Conservation (phyloP, 768 basidiomycete genomes). For the Mycena pura region DNA sequence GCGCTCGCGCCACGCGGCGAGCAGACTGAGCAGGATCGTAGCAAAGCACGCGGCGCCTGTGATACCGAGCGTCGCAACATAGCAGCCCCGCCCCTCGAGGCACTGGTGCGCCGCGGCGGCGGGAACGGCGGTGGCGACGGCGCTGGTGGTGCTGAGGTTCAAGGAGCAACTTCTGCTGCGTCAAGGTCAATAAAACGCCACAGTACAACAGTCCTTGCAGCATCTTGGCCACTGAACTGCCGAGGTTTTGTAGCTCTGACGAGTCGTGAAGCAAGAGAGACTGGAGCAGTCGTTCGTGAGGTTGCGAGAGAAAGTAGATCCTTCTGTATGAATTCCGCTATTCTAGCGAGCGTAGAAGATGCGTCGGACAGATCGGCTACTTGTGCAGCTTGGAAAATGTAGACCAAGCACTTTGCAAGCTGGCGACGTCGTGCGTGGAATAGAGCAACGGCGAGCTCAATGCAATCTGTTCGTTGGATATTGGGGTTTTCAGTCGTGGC, state of each 20-base stretch:
- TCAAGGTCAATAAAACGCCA: too few relatives aligned
- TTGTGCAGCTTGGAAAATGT: constrained; percentile 70
- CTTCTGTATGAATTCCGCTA: constrained; percentile 60
- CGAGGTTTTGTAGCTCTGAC: constrained; percentile 70
- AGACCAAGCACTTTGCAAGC: constrained; percentile 72
- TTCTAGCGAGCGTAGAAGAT: constrained; percentile 55
- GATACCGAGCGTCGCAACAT: constrained; percentile 35
- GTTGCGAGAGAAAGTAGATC: constrained; percentile 55
- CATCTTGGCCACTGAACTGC: constrained; percentile 58
- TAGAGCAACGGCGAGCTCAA: constrained; percentile 71
- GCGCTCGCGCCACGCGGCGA: constrained; percentile 42
- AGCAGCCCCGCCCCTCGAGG: constrained; percentile 41
- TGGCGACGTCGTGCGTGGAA: constrained; percentile 75
- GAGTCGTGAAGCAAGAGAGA: constrained; percentile 59
- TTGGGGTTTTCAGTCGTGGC: constrained; percentile 73
- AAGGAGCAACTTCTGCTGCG: too few relatives aligned
- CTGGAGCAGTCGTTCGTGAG: constrained; percentile 37
- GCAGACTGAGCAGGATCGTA: constrained; percentile 42
- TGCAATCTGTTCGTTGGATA: constrained; percentile 56
- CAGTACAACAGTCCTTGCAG: too few relatives aligned
- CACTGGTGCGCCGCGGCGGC: too few relatives aligned
- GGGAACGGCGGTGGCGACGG: too few relatives aligned
- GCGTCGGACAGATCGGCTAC: constrained; percentile 50
- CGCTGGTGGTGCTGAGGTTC: too few relatives aligned
- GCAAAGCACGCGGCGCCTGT: constrained; percentile 40